Evolutionary conservation across 208 protist species (phyloP).

Genomic region (Strigomonas culicis): DNA sequence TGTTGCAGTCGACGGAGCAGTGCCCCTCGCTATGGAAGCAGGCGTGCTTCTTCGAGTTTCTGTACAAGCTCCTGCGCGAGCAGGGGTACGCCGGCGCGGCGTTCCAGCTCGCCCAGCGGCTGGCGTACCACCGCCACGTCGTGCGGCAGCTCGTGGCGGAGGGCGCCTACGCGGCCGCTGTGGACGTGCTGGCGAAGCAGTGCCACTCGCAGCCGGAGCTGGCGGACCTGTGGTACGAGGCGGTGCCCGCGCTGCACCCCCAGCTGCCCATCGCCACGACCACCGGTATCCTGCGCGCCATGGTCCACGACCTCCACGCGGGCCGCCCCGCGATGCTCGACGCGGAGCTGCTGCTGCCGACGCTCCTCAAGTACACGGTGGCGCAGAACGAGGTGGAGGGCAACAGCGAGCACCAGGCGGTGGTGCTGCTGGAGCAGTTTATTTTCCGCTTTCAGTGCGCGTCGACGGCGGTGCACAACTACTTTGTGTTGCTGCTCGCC

Average conservation of each 20-base stretch:
- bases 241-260: slow-evolving; percentile 84
- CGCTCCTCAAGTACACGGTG: slow-evolving; percentile 88
- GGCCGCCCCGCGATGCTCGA: slow-evolving; percentile 58
- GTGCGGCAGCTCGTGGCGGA: slow-evolving; percentile 42
- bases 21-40: slow-evolving; percentile 29
- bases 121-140: slow-evolving; percentile 70
- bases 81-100: slow-evolving; percentile 76
- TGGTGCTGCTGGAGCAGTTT: slow-evolving; percentile 90
- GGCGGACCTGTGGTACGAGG: slow-evolving; percentile 89
- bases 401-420: slow-evolving; percentile 86
- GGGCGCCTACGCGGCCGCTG: slow-evolving; percentile 36
- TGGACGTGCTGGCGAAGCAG: slow-evolving; percentile 39
- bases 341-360: slow-evolving; percentile 85
- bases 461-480: slow-evolving; percentile 93
- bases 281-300: slow-evolving; percentile 48
- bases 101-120: slow-evolving; percentile 71
- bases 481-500: slow-evolving; percentile 91
- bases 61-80: slow-evolving; percentile 70
- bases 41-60: slow-evolving; percentile 33
- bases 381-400: slow-evolving; percentile 45
- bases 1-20: neutral
- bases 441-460: slow-evolving; percentile 77
- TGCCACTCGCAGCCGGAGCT: slow-evolving; percentile 25
- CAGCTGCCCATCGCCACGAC: slow-evolving; percentile 80
- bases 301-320: slow-evolving; percentile 32